Base-by-base conservation (phyloP, 192 early-diverging fungal genomes). In the Podila minutissima region DNA sequence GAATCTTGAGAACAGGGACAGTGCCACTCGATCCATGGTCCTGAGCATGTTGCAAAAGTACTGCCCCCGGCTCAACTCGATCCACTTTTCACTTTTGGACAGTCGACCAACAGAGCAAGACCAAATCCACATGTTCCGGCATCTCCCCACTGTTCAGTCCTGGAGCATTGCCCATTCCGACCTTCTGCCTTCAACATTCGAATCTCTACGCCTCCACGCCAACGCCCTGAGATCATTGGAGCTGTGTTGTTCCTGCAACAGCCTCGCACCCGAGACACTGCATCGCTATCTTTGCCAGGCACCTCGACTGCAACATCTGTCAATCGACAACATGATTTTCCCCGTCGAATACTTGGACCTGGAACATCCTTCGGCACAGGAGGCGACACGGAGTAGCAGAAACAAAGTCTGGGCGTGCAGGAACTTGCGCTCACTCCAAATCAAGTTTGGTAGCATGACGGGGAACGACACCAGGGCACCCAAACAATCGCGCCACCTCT, bases 311-410 rank as follows among this genome's bases (percentile, higher is more conserved):
- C 69, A 62, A n/a, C 48, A 64, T 19, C 50, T 71, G 32, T 51
- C 58, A 33, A 71, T 29, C 20, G 33, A 71, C 61, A 63, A 55
- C 10, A 63, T 71, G 60, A 4, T 63, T 4, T 71, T 48, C 69
- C 69, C 69, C 37, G 62, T 62, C 12, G 69, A 71, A 37, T 71
- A 71, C 50, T 41, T 71, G 61, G 69, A 71, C 35, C 24, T 71
- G 61, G 69, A 71, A 26, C 20, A 50, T 62, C 68, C 3, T 32
- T 59, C 19, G 41, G 32, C 22, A 3, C n/a, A 58, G 41, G 20
- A 13, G 8, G 4, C 9, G 49, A 13, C 6, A 2, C 8, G 1
- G 35, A 38, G 15, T 5, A 31, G 5, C 20, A 12, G 19, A 38
- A 49, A 17, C 11, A 62, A 51, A 5, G 69, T 71, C 0, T 71